phyloP scores from a whole-genome alignment of 768 basidiomycete genomes.

The Hydnomerulius pinastri region DNA sequence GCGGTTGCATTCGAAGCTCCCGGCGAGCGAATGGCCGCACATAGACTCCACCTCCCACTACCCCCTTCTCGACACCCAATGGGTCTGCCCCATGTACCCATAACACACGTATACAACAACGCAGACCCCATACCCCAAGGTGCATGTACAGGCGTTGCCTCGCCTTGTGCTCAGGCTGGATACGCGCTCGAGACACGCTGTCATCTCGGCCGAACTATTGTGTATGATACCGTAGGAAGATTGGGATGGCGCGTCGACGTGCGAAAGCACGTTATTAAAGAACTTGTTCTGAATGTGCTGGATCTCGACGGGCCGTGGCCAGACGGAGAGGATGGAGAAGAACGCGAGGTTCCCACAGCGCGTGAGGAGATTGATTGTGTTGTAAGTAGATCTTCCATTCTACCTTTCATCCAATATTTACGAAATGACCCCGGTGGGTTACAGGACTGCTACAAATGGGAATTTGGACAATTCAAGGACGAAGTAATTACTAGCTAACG shows the following conservation, averaged over 20 bases:
- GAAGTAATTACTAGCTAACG: neutral
- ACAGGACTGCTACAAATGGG: conserved; percentile 81
- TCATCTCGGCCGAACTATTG: conserved; percentile 61
- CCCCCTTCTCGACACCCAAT: conserved; percentile 33
- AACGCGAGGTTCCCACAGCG: conserved; percentile 56
- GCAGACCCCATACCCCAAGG: conserved; percentile 73
- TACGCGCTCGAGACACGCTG: conserved; percentile 65
- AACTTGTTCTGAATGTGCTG: conserved; percentile 54
- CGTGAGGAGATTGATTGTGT: conserved; percentile 65
- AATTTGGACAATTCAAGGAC: conserved; percentile 55
- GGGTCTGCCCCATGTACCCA: conserved; percentile 24
- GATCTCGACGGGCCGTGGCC: conserved; percentile 47
- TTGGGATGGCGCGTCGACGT: conserved; percentile 63
- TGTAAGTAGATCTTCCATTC: conserved; percentile 39
- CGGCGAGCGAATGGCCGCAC: conserved; percentile 62
- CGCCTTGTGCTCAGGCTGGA: conserved; percentile 61
- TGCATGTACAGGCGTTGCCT: conserved; percentile 50
- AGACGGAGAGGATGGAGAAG: conserved; percentile 36
- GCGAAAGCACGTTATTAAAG: conserved; percentile 54
- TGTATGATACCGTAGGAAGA: conserved; percentile 68
- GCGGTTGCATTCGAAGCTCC: conserved; percentile 67
- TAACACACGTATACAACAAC: conserved; percentile 62
- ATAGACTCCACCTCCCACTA: conserved; percentile 62
- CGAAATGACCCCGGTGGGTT: conserved; percentile 3
- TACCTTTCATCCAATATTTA: neutral